phyloP scores from a whole-genome alignment of 179 eudicot species.

The Sideroxylon spinosum region DNA sequence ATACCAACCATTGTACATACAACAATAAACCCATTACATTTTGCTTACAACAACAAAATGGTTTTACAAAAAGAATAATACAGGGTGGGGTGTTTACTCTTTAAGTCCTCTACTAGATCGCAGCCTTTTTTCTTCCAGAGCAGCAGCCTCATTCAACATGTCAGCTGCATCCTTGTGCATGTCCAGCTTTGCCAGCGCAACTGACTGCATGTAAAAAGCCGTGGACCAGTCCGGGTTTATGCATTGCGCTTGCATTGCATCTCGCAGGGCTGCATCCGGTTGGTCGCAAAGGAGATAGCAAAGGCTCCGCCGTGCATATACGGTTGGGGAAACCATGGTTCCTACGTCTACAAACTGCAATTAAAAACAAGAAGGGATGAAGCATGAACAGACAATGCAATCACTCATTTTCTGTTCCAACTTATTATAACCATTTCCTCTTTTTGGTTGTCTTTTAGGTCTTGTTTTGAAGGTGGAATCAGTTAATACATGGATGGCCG shows the following conservation, averaged over 20 bases:
- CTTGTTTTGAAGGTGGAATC: no score
- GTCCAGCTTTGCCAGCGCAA: slow-evolving; percentile 82
- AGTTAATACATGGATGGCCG: no score
- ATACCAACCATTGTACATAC: not conserved
- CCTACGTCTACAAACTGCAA: slow-evolving; percentile 88
- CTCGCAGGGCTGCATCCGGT: slow-evolving; percentile 86
- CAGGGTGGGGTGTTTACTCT: slow-evolving; percentile 15
- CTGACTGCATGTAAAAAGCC: slow-evolving; percentile 89
- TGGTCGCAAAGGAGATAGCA: slow-evolving; percentile 83
- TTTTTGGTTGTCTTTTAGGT: no score
- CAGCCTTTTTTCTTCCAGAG: slow-evolving; percentile 67
- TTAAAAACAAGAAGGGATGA: not conserved
- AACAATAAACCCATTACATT: not conserved
- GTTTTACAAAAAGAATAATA: slow-evolving; percentile 18
- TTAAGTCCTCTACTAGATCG: slow-evolving; percentile 36
- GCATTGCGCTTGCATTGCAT: slow-evolving; percentile 96
- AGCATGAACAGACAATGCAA: not conserved
- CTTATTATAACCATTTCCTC: not conserved
- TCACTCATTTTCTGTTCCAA: not conserved
- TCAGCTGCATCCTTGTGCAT: slow-evolving; percentile 94
- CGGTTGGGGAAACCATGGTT: slow-evolving; percentile 91
- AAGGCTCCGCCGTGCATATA: slow-evolving; percentile 70
- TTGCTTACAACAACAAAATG: slow-evolving; percentile 20
- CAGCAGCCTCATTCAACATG: slow-evolving; percentile 82
- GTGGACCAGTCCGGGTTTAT: slow-evolving; percentile 89